Evolutionary conservation across 2,329 filamentous ascomycete genomes (phyloP), one percentile per base, ranked within the genome.

Genomic region (Juglanconis juglandina): DNA sequence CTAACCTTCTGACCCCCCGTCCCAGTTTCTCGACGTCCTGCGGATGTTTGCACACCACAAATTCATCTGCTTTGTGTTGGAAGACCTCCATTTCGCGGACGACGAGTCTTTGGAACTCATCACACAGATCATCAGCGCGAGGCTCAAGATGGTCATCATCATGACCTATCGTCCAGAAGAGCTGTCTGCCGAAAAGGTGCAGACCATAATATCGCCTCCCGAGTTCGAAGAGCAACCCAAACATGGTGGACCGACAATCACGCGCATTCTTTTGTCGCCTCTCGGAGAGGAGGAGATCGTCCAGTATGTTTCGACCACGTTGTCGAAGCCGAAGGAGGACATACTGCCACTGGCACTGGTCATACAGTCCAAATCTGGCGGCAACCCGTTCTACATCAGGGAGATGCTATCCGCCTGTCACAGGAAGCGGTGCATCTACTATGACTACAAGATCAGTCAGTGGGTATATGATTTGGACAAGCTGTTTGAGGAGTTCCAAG

Each of bases 1-100:
- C 41, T 42, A 14, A 42, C 41, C 41, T 39, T 8, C 11, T 24
- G 24, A 39, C 37, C 37, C 37, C 37, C 11, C 3, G 11, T 13
- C 41, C 7, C 11, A 42, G 7, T 94, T 96, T 67, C 77, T 96
- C 50, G 93, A 97, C 66, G 88, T 96, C 9, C 74, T 97, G 54
- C 85, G 91, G 56, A 85, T 96, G 47, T 87, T 98, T 58, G 89
- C 91, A 0, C 81, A 87, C 24, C 87, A 93, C 71, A 95, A 93
- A 68, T 87, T 96, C 68, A 92, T 96, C 57, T 96, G 91, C 69
- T 87, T 96, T 67, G 92, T 88, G 67, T 76, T 97, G 34, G 94
- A 97, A 69, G 94, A 97, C 72, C 77, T 97, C 37, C 92, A 97
- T 68, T 95, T 92, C 72, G 92, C 92, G 6, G 94, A 97, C 70